phyloP scores from a whole-genome alignment of 345 rosid species.

The Boechera stricta region DNA sequence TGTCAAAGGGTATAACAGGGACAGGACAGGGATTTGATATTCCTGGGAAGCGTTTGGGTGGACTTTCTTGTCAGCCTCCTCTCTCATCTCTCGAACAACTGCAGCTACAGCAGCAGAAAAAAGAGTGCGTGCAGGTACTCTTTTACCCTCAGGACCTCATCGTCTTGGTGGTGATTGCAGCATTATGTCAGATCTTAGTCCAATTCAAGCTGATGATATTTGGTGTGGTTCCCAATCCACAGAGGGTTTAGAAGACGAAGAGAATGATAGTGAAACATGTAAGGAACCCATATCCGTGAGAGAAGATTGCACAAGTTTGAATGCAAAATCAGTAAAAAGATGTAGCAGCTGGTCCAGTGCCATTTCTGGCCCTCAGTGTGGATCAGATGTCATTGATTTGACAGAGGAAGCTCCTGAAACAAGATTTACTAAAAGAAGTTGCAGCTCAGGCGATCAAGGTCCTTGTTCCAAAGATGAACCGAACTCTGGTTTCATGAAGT shows the following conservation, averaged over 20 bases:
- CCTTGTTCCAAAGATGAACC: conserved; percentile 28
- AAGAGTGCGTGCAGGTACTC: conserved; percentile 62
- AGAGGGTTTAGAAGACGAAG: conserved; percentile 55
- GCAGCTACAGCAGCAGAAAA: conserved; percentile 74
- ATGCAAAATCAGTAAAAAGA: conserved; percentile 55
- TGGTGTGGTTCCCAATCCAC: conserved; percentile 79
- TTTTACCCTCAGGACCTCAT: conserved; percentile 78
- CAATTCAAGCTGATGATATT: conserved; percentile 88
- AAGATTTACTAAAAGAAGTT: conserved; percentile 53
- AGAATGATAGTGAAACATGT: conserved; percentile 44
- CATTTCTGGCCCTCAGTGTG: conserved; percentile 8
- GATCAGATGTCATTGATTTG: conserved; percentile 50
- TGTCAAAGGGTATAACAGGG: conserved; percentile 73
- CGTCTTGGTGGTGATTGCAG: conserved; percentile 82
- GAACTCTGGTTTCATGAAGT: conserved; percentile 27
- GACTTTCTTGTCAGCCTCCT: conserved; percentile 74
- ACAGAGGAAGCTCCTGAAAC: conserved; percentile 35
- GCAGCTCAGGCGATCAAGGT: conserved; percentile 36
- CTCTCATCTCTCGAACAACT: conserved; percentile 62
- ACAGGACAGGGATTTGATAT: conserved; percentile 77
- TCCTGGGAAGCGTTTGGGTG: conserved; percentile 81
- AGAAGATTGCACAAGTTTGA: conserved; percentile 41
- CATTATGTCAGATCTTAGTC: conserved; percentile 83
- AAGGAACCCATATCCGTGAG: conserved; percentile 37
- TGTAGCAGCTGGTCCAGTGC: conserved; percentile 44